phyloP scores from a whole-genome alignment of 2,329 filamentous ascomycete genomes.

The Saccharata proteae region DNA sequence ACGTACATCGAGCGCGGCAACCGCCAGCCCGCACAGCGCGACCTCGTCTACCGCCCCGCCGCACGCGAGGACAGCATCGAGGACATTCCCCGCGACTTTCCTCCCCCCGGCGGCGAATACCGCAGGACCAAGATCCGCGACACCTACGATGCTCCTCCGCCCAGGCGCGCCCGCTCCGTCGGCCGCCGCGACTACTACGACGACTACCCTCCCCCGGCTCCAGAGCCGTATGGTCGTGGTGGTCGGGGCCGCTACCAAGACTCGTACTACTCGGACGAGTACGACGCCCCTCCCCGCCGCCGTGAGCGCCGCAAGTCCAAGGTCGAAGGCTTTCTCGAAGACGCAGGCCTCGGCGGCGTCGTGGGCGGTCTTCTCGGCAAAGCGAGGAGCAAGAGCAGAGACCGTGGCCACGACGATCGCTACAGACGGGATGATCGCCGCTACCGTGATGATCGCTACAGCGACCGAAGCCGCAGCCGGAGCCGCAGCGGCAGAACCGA shows the following conservation, averaged over 20 bases:
- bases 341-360: conserved; percentile 45
- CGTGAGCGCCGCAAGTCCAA: conserved; percentile 43
- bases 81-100: conserved; percentile 75
- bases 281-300: conserved; percentile 27
- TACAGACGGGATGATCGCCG: conserved; percentile 22
- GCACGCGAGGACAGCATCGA: conserved; percentile 71
- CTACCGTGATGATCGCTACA: conserved; percentile 30
- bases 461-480: conserved; percentile 38
- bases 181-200: conserved; percentile 48
- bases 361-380: conserved; percentile 38
- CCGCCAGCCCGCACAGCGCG: conserved; percentile 30
- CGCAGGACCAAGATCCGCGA: conserved; percentile 36
- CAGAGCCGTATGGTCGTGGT: conserved; percentile 26
- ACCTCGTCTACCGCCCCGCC: conserved; percentile 39
- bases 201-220: conserved; percentile 47
- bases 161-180: conserved; percentile 52
- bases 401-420: conserved; percentile 37
- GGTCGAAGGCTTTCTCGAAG: conserved; percentile 50
- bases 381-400: conserved; percentile 49
- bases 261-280: conserved; percentile 33
- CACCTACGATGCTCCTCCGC: conserved; percentile 31
- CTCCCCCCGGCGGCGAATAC: conserved; percentile 48
- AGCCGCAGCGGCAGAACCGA: conserved; percentile 51
- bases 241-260: conserved; percentile 36
- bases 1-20: conserved; percentile 36